These are phyloP conservation scores for Aureobasidium zeae DNA, from an alignment of 2,329 filamentous ascomycete species.

Conservation along the genomic window DNA sequence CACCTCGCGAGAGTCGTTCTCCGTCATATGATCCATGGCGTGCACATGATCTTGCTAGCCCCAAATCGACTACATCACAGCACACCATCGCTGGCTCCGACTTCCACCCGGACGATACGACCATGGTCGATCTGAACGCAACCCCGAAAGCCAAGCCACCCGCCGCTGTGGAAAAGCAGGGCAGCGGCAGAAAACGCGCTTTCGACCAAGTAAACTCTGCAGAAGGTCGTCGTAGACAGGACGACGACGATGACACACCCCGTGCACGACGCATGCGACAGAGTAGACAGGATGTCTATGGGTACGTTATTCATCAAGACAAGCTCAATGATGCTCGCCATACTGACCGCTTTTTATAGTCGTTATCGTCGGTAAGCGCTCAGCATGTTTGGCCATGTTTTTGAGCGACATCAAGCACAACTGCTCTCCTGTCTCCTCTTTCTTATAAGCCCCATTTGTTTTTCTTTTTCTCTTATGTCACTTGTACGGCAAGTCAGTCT, in stretches of 20 bases:
- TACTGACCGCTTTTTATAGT: conserved; percentile 8
- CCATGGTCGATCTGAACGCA: conserved; percentile 14
- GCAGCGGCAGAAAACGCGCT: conserved; percentile 20
- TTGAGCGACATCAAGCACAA: not conserved
- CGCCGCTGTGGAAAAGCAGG: conserved; percentile 2
- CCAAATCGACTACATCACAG: conserved; percentile 20
- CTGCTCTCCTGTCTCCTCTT: too few relatives aligned
- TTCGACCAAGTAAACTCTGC: conserved; percentile 19
- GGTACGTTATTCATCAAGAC: conserved; percentile 14
- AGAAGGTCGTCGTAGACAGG: conserved; percentile 17
- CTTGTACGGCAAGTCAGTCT: too few relatives aligned
- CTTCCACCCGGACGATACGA: conserved; percentile 19
- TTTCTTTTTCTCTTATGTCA: too few relatives aligned
- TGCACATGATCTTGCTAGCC: conserved; percentile 13
- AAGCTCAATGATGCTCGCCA: too few relatives aligned
- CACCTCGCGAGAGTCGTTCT: conserved; percentile 18
- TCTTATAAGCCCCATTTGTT: too few relatives aligned
- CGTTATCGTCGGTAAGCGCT: conserved; percentile 16
- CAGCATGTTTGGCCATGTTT: not conserved
- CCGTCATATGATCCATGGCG: conserved; percentile 18
- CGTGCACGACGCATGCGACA: conserved; percentile 12
- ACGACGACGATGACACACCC: conserved; percentile 18
- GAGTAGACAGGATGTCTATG: conserved; percentile 18
- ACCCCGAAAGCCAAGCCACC: conserved; percentile 18
- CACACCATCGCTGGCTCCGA: conserved; percentile 21